Evolutionary conservation across 768 basidiomycete species (phyloP).

Genomic region (Mrakia hoshinonis): DNA sequence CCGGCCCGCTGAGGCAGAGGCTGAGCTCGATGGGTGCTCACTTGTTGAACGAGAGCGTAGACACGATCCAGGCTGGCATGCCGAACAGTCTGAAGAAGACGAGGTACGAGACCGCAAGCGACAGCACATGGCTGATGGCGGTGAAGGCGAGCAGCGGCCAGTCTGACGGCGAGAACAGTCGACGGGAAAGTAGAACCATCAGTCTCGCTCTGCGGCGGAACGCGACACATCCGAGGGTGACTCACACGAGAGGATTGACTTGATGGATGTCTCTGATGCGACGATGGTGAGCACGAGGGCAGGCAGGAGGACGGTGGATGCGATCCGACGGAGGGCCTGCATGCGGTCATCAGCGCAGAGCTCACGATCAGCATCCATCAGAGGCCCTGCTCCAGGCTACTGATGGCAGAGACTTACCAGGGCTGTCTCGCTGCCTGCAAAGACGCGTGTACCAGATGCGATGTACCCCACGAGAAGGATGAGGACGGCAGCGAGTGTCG

Average conservation of each 20-base stretch:
- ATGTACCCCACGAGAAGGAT: slow-evolving; percentile 26
- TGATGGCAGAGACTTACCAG: neutral
- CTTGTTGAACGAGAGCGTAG: slow-evolving; percentile 27
- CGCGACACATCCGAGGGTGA: neutral
- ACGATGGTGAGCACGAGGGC: slow-evolving; percentile 17
- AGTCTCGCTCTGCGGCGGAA: neutral
- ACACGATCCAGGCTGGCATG: slow-evolving; percentile 21
- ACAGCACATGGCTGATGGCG: slow-evolving; percentile 11
- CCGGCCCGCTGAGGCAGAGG: neutral
- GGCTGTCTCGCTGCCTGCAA: slow-evolving; percentile 14
- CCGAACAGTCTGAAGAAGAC: slow-evolving; percentile 26
- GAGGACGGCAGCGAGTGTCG: slow-evolving; percentile 15
- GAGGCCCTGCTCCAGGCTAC: neutral
- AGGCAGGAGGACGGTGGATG: slow-evolving; percentile 11
- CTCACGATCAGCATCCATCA: neutral
- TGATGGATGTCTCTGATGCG: slow-evolving; percentile 4
- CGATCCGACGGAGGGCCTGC: slow-evolving; percentile 20
- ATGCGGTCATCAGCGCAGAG: neutral
- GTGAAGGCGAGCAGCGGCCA: slow-evolving; percentile 26
- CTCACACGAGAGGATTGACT: slow-evolving; percentile 12
- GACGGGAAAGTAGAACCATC: neutral
- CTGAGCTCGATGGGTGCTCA: neutral
- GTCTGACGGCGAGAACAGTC: neutral
- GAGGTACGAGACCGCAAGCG: slow-evolving; percentile 16
- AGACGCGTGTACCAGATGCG: slow-evolving; percentile 12